phyloP scores from a whole-genome alignment of 352 stramenopile genomes.

The Plasmopara muralis region DNA sequence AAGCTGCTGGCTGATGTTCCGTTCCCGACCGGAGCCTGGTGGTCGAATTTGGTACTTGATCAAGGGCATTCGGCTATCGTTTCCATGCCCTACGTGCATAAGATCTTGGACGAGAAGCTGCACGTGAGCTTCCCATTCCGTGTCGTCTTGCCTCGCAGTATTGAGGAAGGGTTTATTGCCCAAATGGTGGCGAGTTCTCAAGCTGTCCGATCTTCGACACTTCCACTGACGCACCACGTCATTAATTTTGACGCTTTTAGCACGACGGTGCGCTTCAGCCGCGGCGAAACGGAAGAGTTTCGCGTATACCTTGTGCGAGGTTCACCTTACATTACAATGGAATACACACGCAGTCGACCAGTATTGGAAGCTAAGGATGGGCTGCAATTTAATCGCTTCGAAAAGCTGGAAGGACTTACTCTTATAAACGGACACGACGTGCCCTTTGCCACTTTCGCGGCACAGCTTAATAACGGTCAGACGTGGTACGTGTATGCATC shows the following conservation, averaged over 20 bases:
- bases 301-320: conserved; percentile 58
- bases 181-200: conserved; percentile 50
- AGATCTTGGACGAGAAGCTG: conserved; percentile 45
- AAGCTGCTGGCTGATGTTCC: conserved; percentile 40
- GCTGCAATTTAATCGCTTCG: conserved; percentile 40
- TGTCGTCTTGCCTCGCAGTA: conserved; percentile 48
- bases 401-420: conserved; percentile 35
- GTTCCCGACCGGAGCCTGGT: conserved; percentile 77
- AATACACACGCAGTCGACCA: conserved; percentile 49
- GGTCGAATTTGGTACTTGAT: conserved; percentile 75
- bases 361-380: conserved; percentile 48
- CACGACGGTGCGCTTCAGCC: conserved; percentile 53
- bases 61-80: conserved; percentile 48
- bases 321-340: conserved; percentile 74
- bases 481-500: conserved; percentile 64
- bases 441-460: conserved; percentile 42
- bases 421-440: conserved; percentile 38
- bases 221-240: conserved; percentile 39
- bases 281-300: conserved; percentile 35
- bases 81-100: conserved; percentile 66
- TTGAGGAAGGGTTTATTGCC: conserved; percentile 66
- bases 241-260: conserved; percentile 66
- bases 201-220: conserved; percentile 1
- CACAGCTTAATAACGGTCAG: conserved; percentile 54
- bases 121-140: conserved; percentile 77